These are phyloP conservation scores for Zoysia pacifica DNA, from an alignment of 176 grass and related monocot genomes.

Conservation along the genomic window DNA sequence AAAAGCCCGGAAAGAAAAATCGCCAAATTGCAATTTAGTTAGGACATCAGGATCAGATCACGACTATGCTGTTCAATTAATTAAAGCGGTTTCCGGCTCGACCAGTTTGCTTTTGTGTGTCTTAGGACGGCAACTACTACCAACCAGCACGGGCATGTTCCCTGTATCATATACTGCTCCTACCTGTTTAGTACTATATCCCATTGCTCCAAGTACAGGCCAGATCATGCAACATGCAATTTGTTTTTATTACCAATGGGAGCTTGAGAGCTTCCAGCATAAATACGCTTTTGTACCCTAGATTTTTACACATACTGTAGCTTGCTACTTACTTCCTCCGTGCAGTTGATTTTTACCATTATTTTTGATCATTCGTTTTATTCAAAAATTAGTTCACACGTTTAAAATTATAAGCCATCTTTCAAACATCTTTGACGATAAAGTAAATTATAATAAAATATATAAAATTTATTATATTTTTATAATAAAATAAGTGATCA, in stretches of 20 bases:
- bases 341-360: no score
- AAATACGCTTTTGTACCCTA: not conserved
- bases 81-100: not conserved
- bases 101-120: conserved; percentile 15
- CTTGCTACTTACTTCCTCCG: no score
- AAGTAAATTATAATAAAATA: no score
- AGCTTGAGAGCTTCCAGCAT: conserved; percentile 15
- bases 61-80: conserved; percentile 11
- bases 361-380: no score
- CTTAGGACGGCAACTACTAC: not conserved
- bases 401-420: no score
- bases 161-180: not conserved
- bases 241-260: not conserved
- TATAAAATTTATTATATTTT: no score
- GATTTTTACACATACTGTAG: not conserved
- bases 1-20: not conserved
- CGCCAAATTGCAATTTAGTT: conserved; percentile 30
- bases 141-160: conserved; percentile 18
- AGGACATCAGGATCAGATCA: conserved; percentile 34
- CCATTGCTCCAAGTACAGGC: not conserved
- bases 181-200: not conserved
- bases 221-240: conserved; percentile 6
- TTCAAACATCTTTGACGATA: no score
- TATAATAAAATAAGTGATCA: no score
- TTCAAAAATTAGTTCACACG: no score